phyloP scores from a whole-genome alignment of 257 asterid genomes.

The Jasminum sambac region DNA sequence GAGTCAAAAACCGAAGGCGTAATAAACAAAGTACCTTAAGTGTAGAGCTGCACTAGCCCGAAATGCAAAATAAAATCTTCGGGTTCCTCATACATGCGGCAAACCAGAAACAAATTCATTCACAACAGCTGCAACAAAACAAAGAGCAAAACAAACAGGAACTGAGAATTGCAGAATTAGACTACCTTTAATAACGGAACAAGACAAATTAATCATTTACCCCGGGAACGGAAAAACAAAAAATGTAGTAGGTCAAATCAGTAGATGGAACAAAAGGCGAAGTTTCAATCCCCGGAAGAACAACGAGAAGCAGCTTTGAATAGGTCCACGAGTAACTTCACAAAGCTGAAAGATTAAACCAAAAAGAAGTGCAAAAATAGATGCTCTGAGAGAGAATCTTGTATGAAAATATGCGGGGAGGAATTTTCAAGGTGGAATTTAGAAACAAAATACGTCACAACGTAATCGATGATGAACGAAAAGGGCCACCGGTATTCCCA shows the following conservation, averaged over 20 bases:
- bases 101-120: conserved; percentile 13
- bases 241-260: background rate
- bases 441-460: background rate
- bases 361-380: background rate
- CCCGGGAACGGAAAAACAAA: conserved; percentile 8
- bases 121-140: conserved; percentile 3
- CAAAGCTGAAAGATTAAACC: background rate
- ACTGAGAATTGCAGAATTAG: conserved; percentile 2
- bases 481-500: no score
- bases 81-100: background rate
- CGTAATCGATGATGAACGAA: background rate
- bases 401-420: background rate
- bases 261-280: conserved; percentile 5
- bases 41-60: background rate
- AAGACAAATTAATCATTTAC: conserved; percentile 12
- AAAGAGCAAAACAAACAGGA: background rate
- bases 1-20: background rate
- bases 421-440: background rate
- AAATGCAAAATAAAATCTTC: background rate
- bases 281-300: conserved; percentile 4
- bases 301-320: background rate
- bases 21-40: conserved; percentile 7
- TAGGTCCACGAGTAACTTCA: background rate
- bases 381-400: background rate
- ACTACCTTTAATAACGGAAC: background rate